phyloP scores from a whole-genome alignment of 2,329 filamentous ascomycete genomes.

The Tolypocladium amazonense region DNA sequence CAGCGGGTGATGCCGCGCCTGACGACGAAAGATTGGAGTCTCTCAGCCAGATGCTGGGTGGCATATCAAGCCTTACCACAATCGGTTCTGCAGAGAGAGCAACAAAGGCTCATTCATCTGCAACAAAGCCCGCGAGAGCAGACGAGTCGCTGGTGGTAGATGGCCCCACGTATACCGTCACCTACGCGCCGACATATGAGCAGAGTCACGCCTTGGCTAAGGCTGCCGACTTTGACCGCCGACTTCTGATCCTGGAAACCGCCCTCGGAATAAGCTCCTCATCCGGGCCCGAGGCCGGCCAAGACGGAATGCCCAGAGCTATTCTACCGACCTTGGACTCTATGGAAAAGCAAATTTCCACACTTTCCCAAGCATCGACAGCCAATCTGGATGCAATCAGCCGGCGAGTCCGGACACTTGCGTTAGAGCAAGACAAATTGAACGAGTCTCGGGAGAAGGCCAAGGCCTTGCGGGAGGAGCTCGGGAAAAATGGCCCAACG shows the following conservation, averaged over 20 bases:
- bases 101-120: conserved; percentile 3
- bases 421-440: conserved; percentile 61
- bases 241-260: conserved; percentile 69
- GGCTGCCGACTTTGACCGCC: conserved; percentile 77
- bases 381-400: conserved; percentile 64
- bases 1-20: conserved; percentile 34
- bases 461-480: conserved; percentile 49
- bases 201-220: conserved; percentile 64
- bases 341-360: conserved; percentile 70
- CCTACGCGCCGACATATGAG: conserved; percentile 53
- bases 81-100: conserved; percentile 5
- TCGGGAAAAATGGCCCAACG: conserved; percentile 33
- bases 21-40: conserved; percentile 39
- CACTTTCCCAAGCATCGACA: conserved; percentile 62
- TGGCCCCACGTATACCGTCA: conserved; percentile 50
- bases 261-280: conserved; percentile 68
- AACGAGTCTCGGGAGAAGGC: conserved; percentile 54
- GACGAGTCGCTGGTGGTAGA: conserved; percentile 10
- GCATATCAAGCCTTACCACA: conserved; percentile 34
- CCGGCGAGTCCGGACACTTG: conserved; percentile 58
- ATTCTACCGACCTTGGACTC: conserved; percentile 74
- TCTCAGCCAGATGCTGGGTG: conserved; percentile 62
- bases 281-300: conserved; percentile 50
- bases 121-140: conserved; percentile 8
- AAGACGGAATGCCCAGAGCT: conserved; percentile 49